Conservation (phyloP, 1,139 yeast species). For the Magnusiomyces sp. region DNA sequence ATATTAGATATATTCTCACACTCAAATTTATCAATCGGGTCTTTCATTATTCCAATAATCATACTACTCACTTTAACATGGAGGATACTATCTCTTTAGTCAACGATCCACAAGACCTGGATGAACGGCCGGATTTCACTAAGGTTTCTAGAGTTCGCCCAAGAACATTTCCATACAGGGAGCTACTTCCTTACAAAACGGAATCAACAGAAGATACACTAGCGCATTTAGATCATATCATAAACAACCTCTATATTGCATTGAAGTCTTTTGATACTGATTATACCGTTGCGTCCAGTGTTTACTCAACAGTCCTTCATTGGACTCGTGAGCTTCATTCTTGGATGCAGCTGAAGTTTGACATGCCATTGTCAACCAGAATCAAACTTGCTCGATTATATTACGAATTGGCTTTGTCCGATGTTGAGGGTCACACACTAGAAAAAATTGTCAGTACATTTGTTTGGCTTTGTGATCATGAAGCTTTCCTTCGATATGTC, state of each 20-base stretch:
- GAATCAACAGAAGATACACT: conserved; percentile 67
- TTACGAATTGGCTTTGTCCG: conserved; percentile 61
- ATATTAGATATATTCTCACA: background rate
- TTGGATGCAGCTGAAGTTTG: conserved; percentile 74
- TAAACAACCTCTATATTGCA: conserved; percentile 72
- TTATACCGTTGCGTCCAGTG: conserved; percentile 65
- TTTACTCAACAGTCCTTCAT: conserved; percentile 65
- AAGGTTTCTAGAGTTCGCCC: conserved; percentile 17
- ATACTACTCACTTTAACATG: background rate
- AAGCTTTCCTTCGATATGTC: conserved; percentile 20
- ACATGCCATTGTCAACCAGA: conserved; percentile 62
- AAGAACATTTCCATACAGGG: conserved; percentile 51
- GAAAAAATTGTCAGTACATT: conserved; percentile 60
- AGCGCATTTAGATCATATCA: conserved; percentile 66
- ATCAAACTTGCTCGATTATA: conserved; percentile 60
- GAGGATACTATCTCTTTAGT: too few species aligned
- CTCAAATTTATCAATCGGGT: background rate
- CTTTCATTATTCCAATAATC: background rate
- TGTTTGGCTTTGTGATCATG: conserved; percentile 38
- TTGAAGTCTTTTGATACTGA: conserved; percentile 67
- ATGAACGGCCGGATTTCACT: conserved; percentile 4
- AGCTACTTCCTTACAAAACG: conserved; percentile 65
- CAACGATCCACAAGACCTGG: background rate
- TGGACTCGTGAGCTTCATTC: conserved; percentile 86
- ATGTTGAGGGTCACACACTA: conserved; percentile 64